Conservation (phyloP, 2,329 filamentous ascomycete genomes). For the Xylaria sp. region DNA sequence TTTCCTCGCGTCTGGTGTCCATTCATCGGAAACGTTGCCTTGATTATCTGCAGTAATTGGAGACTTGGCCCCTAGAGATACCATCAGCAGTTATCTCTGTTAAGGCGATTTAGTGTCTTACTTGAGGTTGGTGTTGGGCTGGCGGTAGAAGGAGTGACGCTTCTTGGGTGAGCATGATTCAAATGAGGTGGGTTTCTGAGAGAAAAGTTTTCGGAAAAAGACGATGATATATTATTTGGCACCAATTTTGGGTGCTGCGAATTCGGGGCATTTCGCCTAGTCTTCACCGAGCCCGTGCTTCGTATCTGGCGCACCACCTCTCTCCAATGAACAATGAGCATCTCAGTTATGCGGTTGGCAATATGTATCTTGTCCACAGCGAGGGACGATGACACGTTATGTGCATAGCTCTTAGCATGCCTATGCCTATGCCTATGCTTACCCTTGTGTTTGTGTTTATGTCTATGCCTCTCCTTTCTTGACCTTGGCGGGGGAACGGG, state of each 20-base stretch:
- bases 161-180: constrained; percentile 44
- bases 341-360: constrained; percentile 70
- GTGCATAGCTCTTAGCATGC: constrained; percentile 1
- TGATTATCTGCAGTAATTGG: constrained; percentile 11
- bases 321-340: constrained; percentile 74
- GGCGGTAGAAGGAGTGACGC: constrained; percentile 53
- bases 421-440: constrained; percentile 53
- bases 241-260: constrained; percentile 29
- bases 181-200: constrained; percentile 54
- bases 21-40: constrained; percentile 16
- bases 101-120: constrained; percentile 37
- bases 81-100: constrained; percentile 2
- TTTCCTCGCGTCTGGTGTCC: constrained; percentile 12
- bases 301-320: constrained; percentile 71
- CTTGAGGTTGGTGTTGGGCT: constrained; percentile 50
- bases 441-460: constrained; percentile 39
- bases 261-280: constrained; percentile 32
- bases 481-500: constrained; percentile 58
- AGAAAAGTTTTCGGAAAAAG: constrained; percentile 56
- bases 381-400: constrained; percentile 41
- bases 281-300: constrained; percentile 54
- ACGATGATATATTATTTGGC: constrained; percentile 53
- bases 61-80: constrained; percentile 28
- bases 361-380: constrained; percentile 67
- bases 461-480: constrained; percentile 55